Evolutionary conservation across 2,329 filamentous ascomycete genomes (phyloP).

Genomic region (Fusarium sp.): DNA sequence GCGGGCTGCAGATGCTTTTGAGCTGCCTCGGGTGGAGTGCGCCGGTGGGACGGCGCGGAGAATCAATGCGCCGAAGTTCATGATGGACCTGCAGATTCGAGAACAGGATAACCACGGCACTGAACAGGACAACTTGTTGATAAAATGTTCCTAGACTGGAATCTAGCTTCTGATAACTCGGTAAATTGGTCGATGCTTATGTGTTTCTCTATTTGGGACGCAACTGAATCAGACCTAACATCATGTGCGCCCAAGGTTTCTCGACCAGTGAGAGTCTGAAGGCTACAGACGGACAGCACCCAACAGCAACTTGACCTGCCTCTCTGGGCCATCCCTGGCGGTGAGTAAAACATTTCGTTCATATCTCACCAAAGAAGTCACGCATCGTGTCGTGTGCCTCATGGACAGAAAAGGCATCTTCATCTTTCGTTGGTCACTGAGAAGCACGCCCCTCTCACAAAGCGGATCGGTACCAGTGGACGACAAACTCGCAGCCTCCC

Average conservation of each 20-base stretch:
- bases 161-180: too few relatives aligned
- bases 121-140: too few relatives aligned
- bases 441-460: conserved; percentile 21
- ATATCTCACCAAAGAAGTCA: conserved; percentile 1
- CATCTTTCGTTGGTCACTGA: not conserved
- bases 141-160: too few relatives aligned
- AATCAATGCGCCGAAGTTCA: conserved; percentile 44
- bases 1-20: conserved; percentile 33
- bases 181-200: too few relatives aligned
- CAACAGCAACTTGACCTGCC: not conserved
- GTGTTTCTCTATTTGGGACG: too few relatives aligned
- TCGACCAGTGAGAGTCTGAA: too few relatives aligned
- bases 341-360: conserved; percentile 19
- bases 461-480: conserved; percentile 18
- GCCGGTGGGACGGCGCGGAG: conserved; percentile 41
- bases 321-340: not conserved
- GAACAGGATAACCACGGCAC: too few relatives aligned
- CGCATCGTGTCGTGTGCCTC: conserved; percentile 38
- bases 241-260: too few relatives aligned
- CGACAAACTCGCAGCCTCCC: conserved; percentile 38
- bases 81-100: not conserved
- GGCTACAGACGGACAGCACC: not conserved
- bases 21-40: conserved; percentile 20
- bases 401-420: conserved; percentile 16
- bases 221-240: too few relatives aligned